A percentile compares a stretch with the other conserved stretches of the same genome.
phyloP scores from a whole-genome alignment of 2,329 filamentous ascomycete species.

The Verticillium tricorpus region DNA sequence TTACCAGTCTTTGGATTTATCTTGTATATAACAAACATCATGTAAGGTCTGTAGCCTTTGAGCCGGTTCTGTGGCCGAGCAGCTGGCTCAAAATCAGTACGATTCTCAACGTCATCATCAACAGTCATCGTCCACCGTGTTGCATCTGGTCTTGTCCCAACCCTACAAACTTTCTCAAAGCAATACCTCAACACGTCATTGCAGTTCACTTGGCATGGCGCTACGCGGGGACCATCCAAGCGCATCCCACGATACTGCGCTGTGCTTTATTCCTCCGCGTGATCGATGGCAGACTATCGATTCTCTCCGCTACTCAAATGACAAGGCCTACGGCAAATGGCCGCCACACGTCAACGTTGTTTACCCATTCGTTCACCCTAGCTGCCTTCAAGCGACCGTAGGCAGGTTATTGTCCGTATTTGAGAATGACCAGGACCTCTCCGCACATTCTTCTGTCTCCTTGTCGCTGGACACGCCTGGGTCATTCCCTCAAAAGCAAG shows the following conservation, averaged over 20 bases:
- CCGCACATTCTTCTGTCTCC: neutral
- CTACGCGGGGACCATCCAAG: constrained; percentile 2
- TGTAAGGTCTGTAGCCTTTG: too few relatives aligned
- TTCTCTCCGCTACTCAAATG: constrained; percentile 55
- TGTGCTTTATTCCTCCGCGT: constrained; percentile 54
- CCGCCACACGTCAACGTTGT: constrained; percentile 63
- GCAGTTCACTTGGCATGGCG: neutral
- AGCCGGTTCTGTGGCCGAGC: too few relatives aligned
- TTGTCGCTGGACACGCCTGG: constrained; percentile 36
- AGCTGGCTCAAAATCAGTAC: too few relatives aligned
- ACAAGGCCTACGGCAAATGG: constrained; percentile 58
- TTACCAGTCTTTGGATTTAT: too few relatives aligned
- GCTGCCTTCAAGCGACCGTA: constrained; percentile 38
- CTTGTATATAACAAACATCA: too few relatives aligned
- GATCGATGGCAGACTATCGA: constrained; percentile 45
- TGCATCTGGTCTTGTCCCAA: too few relatives aligned
- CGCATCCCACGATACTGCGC: constrained; percentile 52
- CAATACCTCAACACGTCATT: too few relatives aligned
- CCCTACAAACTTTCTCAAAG: too few relatives aligned
- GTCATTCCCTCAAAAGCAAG: constrained; percentile 43
- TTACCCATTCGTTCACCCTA: constrained; percentile 57
- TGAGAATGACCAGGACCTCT: neutral
- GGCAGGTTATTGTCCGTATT: constrained; percentile 27
- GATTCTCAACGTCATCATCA: too few relatives aligned
- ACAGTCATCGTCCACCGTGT: too few relatives aligned